Conservation (phyloP, 2,329 filamentous ascomycete species). For the Fusarium torulosum region DNA sequence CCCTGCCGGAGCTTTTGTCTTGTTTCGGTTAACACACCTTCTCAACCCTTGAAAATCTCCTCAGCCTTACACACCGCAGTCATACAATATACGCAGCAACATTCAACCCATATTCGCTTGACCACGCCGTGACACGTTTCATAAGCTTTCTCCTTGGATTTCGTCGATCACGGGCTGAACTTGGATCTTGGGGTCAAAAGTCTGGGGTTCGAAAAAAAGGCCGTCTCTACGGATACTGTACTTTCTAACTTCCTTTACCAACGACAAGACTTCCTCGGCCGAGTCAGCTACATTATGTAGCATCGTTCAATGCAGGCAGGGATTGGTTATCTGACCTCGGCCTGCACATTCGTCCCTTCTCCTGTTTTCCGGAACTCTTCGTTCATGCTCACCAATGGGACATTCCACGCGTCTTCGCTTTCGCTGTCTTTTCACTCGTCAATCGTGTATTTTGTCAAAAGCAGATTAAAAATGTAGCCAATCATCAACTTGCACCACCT, state of each 20-base stretch:
- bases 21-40: slow-evolving; percentile 7
- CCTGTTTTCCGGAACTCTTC: neutral
- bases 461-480: neutral
- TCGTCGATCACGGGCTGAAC: neutral
- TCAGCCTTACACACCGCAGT: slow-evolving; percentile 31
- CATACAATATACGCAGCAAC: neutral
- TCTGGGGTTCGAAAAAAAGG: neutral
- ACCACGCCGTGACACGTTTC: slow-evolving; percentile 26
- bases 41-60: neutral
- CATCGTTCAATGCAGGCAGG: slow-evolving; percentile 25
- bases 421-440: slow-evolving; percentile 13
- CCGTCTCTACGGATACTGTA: too few species aligned
- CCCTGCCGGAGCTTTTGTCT: slow-evolving; percentile 16
- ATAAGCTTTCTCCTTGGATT: slow-evolving; percentile 11
- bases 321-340: neutral
- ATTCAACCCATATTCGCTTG: neutral
- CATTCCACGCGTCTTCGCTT: neutral
- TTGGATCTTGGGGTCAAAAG: slow-evolving; percentile 1
- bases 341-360: neutral
- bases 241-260: too few species aligned
- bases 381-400: neutral
- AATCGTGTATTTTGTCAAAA: neutral
- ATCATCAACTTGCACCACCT: neutral
- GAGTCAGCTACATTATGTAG: slow-evolving; percentile 15
- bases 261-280: neutral